phyloP scores from a whole-genome alignment of 2,329 filamentous ascomycete genomes.

The Sordariomycetes sp. region DNA sequence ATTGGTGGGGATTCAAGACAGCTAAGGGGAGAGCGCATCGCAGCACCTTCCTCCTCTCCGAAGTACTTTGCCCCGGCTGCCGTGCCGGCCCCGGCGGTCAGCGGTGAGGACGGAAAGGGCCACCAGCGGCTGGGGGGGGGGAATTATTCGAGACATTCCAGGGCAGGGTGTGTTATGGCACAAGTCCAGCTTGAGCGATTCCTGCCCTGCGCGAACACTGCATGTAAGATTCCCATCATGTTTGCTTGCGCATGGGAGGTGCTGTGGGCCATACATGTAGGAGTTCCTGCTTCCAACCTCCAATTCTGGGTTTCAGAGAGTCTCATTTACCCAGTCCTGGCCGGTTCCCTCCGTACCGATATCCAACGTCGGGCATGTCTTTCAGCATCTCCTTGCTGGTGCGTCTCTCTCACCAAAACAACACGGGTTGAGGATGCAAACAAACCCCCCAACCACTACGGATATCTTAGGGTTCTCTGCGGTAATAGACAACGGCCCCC shows the following conservation, averaged over 20 bases:
- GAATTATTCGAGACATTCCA: too few species aligned
- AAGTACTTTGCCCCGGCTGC: background rate
- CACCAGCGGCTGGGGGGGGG: background rate
- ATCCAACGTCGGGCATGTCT: too few species aligned
- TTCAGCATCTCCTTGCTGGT: too few species aligned
- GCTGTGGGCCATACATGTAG: background rate
- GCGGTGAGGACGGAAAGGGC: background rate
- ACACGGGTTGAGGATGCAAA: too few species aligned
- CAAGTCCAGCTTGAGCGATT: too few species aligned
- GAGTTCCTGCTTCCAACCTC: background rate
- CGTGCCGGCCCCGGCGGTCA: background rate
- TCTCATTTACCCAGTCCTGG: background rate
- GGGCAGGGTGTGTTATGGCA: too few species aligned
- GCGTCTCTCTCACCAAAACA: too few species aligned
- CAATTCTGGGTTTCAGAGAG: background rate
- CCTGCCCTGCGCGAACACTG: background rate
- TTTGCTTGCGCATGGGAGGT: background rate
- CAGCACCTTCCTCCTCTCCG: background rate
- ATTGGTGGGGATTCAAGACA: background rate
- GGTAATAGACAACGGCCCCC: too few species aligned
- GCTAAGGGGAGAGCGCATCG: background rate
- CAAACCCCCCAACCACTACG: too few species aligned
- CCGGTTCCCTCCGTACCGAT: too few species aligned
- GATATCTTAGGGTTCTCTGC: too few species aligned
- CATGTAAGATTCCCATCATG: background rate